Conservation (phyloP, 148 eudicot genomes). For the Amaranthus hypochondriacus region DNA sequence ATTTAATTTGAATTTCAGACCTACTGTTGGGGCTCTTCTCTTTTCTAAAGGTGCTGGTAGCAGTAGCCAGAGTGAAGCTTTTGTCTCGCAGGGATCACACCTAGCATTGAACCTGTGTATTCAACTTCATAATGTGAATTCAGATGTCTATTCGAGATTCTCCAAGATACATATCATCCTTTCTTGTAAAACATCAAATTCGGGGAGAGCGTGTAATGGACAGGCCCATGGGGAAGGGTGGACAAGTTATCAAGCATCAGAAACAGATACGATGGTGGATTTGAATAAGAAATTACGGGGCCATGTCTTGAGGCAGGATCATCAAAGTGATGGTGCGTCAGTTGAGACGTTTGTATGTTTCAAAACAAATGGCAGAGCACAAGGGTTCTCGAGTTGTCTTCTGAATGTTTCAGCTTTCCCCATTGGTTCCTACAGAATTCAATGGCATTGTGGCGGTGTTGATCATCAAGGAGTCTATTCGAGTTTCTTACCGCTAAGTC, state of each 20-base stretch:
- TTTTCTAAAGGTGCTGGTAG: slow-evolving; percentile 35
- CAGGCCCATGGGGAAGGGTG: slow-evolving; percentile 20
- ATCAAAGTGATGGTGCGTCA: slow-evolving; percentile 15
- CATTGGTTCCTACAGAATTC: slow-evolving; percentile 54
- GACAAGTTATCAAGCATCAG: slow-evolving; percentile 34
- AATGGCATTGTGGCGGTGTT: slow-evolving; percentile 62
- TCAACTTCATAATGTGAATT: slow-evolving; percentile 54
- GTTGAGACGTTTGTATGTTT: slow-evolving; percentile 45
- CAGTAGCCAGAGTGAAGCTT: slow-evolving; percentile 31
- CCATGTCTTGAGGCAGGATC: slow-evolving; percentile 32
- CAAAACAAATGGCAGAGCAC: slow-evolving; percentile 47
- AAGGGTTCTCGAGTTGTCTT: slow-evolving; percentile 82
- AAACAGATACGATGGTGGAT: slow-evolving; percentile 40
- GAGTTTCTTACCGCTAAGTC: slow-evolving; percentile 53
- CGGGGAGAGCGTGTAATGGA: slow-evolving; percentile 12
- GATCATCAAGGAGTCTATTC: slow-evolving; percentile 60
- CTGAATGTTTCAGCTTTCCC: slow-evolving; percentile 69
- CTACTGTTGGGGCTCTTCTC: slow-evolving; percentile 51
- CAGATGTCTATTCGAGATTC: slow-evolving; percentile 28
- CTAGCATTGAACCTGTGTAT: slow-evolving; percentile 61
- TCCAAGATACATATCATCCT: slow-evolving; percentile 67
- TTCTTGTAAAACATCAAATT: slow-evolving; percentile 37
- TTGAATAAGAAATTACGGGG: slow-evolving; percentile 48
- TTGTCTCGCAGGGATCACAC: slow-evolving; percentile 44
- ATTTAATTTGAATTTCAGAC: slow-evolving; percentile 43